Conservation (phyloP, 768 basidiomycete species). For the Austroboletus eburneus region DNA sequence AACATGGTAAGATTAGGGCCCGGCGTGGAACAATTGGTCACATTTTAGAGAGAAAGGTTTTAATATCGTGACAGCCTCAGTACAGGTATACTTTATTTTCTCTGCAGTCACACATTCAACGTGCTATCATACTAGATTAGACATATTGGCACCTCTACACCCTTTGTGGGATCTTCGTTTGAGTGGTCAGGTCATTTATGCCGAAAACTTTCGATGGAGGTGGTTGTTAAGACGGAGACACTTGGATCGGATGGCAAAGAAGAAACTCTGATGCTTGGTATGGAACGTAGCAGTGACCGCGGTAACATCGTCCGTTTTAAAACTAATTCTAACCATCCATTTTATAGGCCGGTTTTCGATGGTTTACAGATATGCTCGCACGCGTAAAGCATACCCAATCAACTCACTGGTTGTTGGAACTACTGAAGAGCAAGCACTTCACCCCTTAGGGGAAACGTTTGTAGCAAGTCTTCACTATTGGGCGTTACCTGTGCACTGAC, state of each 20-base stretch:
- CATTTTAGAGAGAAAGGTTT: slow-evolving; percentile 62
- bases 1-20: too few species aligned
- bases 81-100: slow-evolving; percentile 47
- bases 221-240: slow-evolving; percentile 82
- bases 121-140: slow-evolving; percentile 42
- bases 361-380: slow-evolving; percentile 74
- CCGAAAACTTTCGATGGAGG: slow-evolving; percentile 74
- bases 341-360: slow-evolving; percentile 86
- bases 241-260: slow-evolving; percentile 43
- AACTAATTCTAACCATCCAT: background rate
- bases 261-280: slow-evolving; percentile 60
- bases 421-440: slow-evolving; percentile 58
- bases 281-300: slow-evolving; percentile 29
- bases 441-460: slow-evolving; percentile 65
- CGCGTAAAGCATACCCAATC: slow-evolving; percentile 59
- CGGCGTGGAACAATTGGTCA: slow-evolving; percentile 48
- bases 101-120: background rate
- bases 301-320: background rate
- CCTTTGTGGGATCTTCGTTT: slow-evolving; percentile 65
- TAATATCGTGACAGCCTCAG: slow-evolving; percentile 81
- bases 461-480: slow-evolving; percentile 11
- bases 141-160: slow-evolving; percentile 58
- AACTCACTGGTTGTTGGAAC: slow-evolving; percentile 58
- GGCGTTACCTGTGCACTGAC: background rate
- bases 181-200: slow-evolving; percentile 78